Percentiles rank a stretch among this genome's conserved stretches.
Evolutionary conservation across 2,329 filamentous ascomycete species (phyloP).

Genomic region (Hypomyces perniciosus): DNA sequence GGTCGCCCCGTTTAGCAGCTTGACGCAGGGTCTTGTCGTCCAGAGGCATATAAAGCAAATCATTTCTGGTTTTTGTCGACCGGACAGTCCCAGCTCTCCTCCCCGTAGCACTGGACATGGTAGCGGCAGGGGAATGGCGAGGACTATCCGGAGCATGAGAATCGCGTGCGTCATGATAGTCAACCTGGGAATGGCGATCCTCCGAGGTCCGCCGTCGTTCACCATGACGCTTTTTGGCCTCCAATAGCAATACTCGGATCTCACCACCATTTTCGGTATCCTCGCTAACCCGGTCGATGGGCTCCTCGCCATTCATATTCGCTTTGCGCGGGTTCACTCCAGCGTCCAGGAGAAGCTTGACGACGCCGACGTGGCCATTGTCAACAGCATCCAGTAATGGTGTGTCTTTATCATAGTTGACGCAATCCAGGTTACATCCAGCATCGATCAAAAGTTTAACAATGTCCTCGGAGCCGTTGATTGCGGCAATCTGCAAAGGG

Average conservation of each 20-base stretch:
- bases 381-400: constrained; percentile 94
- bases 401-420: constrained; percentile 80
- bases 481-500: constrained; percentile 83
- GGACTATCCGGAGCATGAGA: constrained; percentile 54
- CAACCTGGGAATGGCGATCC: constrained; percentile 45
- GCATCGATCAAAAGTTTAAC: constrained; percentile 81
- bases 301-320: constrained; percentile 89
- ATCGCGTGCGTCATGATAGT: constrained; percentile 42
- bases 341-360: constrained; percentile 74
- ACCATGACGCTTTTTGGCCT: constrained; percentile 49
- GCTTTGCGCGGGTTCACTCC: constrained; percentile 88
- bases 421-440: constrained; percentile 75
- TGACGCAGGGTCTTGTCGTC: constrained; percentile 56
- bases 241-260: constrained; percentile 64
- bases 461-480: constrained; percentile 81
- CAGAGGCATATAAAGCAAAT: constrained; percentile 56
- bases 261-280: constrained; percentile 73
- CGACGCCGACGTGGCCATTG: constrained; percentile 85
- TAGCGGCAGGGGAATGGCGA: constrained; percentile 47
- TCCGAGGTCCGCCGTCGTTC: constrained; percentile 52
- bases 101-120: constrained; percentile 29
- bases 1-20: constrained; percentile 55
- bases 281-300: constrained; percentile 73
- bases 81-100: constrained; percentile 51
- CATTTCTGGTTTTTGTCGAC: constrained; percentile 59